Conservation (phyloP, 1,284 basidiomycete species). For the Heterobasidion annosum region DNA sequence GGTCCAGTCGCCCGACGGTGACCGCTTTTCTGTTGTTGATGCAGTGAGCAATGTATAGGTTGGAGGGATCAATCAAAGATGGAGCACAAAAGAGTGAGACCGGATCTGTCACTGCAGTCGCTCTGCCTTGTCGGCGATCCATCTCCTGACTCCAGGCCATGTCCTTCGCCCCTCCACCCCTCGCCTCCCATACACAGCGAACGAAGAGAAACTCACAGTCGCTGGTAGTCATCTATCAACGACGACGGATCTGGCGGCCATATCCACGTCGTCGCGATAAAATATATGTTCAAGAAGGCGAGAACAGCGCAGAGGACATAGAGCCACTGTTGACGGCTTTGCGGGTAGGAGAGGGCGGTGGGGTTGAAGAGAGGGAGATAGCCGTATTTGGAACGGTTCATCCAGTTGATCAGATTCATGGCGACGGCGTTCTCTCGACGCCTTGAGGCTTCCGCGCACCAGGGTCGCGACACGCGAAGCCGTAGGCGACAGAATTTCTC, state of each 20-base stretch:
- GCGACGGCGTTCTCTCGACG: no score
- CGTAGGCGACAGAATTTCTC: no score
- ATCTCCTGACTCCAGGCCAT: no score
- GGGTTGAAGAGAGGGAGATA: not conserved
- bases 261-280: not conserved
- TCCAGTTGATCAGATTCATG: not conserved
- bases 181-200: not conserved
- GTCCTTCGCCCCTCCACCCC: no score
- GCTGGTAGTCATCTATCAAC: not conserved
- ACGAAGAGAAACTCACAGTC: not conserved
- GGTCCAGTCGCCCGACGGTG: not conserved
- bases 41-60: not conserved
- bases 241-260: not conserved
- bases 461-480: no score
- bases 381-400: not conserved
- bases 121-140: not conserved
- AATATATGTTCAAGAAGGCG: not conserved
- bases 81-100: not conserved
- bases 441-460: no score
- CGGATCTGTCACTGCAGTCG: not conserved
- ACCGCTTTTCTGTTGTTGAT: not conserved
- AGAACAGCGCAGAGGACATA: not conserved
- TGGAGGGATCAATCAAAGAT: not conserved
- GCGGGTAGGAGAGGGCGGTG: not conserved
- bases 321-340: not conserved